Base-by-base conservation (phyloP, 208 protist species). In the Trypanosoma boissoni region DNA sequence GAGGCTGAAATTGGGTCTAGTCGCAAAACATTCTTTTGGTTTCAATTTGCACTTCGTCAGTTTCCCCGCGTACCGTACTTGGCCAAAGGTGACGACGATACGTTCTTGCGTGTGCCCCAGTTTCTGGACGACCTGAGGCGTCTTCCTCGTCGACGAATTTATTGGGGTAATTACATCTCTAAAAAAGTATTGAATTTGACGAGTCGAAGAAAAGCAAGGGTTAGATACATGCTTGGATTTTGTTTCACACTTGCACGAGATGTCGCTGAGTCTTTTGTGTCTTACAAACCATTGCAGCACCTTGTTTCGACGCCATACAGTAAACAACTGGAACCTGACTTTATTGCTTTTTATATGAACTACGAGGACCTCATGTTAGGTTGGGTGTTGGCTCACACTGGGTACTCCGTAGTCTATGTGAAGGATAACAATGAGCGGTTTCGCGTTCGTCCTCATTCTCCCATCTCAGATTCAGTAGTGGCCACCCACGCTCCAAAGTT, bases 361-460 rank as follows among this genome's bases (percentile, higher is more conserved):
- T 6, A 55, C n/a, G 50, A 55, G 28, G 50, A 55, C 1, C 14
- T 55, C 12, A 55, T 55, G 50, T 14, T 1, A 0, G 50, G 28
- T 20, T 18, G 21, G 2, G 50, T 55, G 6, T 10, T 55, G n/a
- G 7, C 12, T 4, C 18, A 53, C 7, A 29, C 34, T 9, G 23
- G n/a, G 6, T n/a, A 39, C 7, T 39, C 20, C 41, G 16, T 55
- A 6, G 9, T 39, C 24, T 2, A 42, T 55, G 50, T 39, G 7
- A 20, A 34, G 2, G 50, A 24, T 21, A 6, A 3, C 23, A 2
- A 3, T 32, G 34, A 31, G 18, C 50, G 29, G 6, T 55, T 41
- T 39, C 20, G 23, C n/a, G 16, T 42, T 39, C 14, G 5, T 4
- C 41, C n/a, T 24, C n/a, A 45, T 16, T 6, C n/a, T 20, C n/a